Evolutionary conservation across 305 asterid species (phyloP), one percentile per base, ranked within the genome.

Genomic region (Salvia sclarea): DNA sequence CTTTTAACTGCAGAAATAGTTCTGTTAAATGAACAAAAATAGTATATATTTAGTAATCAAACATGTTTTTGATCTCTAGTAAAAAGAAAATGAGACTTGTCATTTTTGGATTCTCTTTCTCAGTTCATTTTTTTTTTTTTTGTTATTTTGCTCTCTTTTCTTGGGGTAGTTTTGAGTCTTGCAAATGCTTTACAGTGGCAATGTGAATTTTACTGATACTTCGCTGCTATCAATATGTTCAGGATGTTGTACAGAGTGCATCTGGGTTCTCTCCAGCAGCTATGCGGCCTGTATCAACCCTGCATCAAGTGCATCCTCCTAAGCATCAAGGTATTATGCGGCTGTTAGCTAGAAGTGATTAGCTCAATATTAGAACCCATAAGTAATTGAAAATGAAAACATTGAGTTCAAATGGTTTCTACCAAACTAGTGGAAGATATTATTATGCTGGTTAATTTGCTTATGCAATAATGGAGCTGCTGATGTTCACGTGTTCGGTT

Each of bases 241-340:
- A 87, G 95, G 92, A 84, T 65, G 53, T 70, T 74, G 81, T 69
- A 63, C 93, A 79, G 80, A 75, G 61, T 80, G 76, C 81, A 12
- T 75, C 80, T 14, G 90, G 84, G 69, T 80, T 81, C 75, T 77
- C 96, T 73, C 81, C 91, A 70, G 80, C 78, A 70, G 64, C 88
- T 64, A 22, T 88, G 49, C 81, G 82, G 45, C 87, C 96, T 74
- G 30, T 60, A 30, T 61, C 86, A 45, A 71, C 79, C 68, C 87
- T 85, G 48, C 83, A 82, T 74, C 88, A 78, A 63, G 38, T 75
- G 72, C 82, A 82, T 80, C 78, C 77, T 68, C 79, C 88, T 50
- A 90, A 90, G 84, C 85, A 82, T 80, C 97, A 85, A 88, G 96
- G 97, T 91, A 80, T 30, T 85, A 79, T 22, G 69, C 41, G 37